Evolutionary conservation across 495 filamentous ascomycete genomes (phyloP).

Genomic region (Trichodelitschia bisporula): DNA sequence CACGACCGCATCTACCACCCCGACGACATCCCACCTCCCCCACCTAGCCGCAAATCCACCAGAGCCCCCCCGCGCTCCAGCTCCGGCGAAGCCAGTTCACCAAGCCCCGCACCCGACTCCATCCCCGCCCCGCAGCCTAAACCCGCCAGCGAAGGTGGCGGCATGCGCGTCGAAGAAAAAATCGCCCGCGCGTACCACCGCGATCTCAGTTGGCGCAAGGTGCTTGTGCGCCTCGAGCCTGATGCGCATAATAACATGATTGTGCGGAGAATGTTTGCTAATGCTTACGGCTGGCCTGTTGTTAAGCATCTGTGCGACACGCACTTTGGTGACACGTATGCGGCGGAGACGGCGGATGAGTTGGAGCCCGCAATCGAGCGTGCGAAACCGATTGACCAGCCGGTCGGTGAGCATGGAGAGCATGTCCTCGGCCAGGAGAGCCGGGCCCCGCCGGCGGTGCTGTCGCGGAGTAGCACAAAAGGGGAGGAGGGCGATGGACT

Average conservation of each 20-base stretch:
- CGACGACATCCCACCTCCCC: slow-evolving; percentile 63
- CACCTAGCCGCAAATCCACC: slow-evolving; percentile 14
- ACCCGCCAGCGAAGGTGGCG: slow-evolving; percentile 4
- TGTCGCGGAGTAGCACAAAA: slow-evolving; percentile 14
- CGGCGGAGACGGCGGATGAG: slow-evolving; percentile 33
- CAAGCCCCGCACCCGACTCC: not conserved
- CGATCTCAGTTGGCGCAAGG: slow-evolving; percentile 81
- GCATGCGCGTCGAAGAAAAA: slow-evolving; percentile 83
- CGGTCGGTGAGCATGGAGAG: slow-evolving; percentile 19
- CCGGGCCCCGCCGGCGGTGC: slow-evolving; percentile 41
- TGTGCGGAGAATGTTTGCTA: slow-evolving; percentile 84
- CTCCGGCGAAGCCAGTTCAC: slow-evolving; percentile 16
- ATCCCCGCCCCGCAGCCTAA: slow-evolving; percentile 4
- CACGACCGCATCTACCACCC: slow-evolving; percentile 91
- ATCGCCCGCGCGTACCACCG: slow-evolving; percentile 88
- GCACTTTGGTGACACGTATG: slow-evolving; percentile 53
- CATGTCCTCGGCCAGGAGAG: slow-evolving; percentile 34
- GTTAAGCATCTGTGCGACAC: slow-evolving; percentile 81
- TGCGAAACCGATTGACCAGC: slow-evolving; percentile 9
- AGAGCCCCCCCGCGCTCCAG: slow-evolving; percentile 15
- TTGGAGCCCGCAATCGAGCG: slow-evolving; percentile 23
- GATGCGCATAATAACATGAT: slow-evolving; percentile 98
- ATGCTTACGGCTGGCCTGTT: slow-evolving; percentile 94
- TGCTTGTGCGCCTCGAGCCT: slow-evolving; percentile 80
- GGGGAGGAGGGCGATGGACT: slow-evolving; percentile 16